These are phyloP conservation scores for Lipomyces oligophaga DNA, from an alignment of 805 yeast species.

Conservation along the genomic window DNA sequence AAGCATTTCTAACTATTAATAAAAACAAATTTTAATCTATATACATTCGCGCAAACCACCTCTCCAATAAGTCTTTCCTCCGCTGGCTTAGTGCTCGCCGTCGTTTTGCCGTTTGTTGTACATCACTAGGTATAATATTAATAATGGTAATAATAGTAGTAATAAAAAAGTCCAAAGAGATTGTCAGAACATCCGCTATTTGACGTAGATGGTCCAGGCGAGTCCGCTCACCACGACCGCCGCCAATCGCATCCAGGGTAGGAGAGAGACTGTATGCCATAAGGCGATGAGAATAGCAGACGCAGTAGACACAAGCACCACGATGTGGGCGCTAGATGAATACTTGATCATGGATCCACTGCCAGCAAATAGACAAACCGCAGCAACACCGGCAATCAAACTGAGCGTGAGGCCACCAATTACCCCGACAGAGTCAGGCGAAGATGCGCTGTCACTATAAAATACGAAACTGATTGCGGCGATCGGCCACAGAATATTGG, in stretches of 20 bases:
- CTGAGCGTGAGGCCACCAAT: background rate
- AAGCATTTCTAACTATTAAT: no score
- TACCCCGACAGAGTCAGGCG: background rate
- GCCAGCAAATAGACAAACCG: conserved; percentile 13
- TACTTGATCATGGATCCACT: conserved; percentile 24
- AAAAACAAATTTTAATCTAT: no score
- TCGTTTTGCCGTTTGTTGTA: no score
- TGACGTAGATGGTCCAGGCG: conserved; percentile 26
- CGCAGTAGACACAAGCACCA: conserved; percentile 25
- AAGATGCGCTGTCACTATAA: background rate
- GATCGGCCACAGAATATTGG: conserved; percentile 6
- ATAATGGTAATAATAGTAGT: no score
- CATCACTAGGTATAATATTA: no score
- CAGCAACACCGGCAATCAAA: conserved; percentile 4
- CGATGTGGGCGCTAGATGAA: conserved; percentile 24
- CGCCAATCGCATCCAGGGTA: conserved; percentile 5
- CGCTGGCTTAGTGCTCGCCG: no score
- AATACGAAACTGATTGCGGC: conserved; percentile 4
- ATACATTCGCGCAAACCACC: no score
- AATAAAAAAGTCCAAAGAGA: background rate
- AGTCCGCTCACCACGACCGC: conserved; percentile 1
- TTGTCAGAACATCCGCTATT: no score
- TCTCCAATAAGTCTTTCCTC: no score
- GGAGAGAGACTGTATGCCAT: conserved; percentile 6
- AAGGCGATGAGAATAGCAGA: conserved; percentile 14